A percentile compares a stretch with the other conserved stretches of the same genome.
Conservation (phyloP, 331 rosid genomes). For the Stylosanthes scabra region DNA sequence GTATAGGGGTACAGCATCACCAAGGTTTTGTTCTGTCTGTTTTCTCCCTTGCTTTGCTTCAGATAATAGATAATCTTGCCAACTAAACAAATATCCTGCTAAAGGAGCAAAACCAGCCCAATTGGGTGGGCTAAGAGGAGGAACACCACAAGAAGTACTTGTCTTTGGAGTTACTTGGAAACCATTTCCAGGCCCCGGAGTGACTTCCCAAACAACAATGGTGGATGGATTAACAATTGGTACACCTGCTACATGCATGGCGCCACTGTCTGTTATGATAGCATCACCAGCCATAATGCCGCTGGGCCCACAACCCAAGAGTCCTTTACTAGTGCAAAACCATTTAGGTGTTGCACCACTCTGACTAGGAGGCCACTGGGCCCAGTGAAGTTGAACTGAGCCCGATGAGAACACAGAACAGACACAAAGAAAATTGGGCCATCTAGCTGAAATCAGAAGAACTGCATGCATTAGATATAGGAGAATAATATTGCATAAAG, state of each 20-base stretch:
- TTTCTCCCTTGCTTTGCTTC: conserved; percentile 77
- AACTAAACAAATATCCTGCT: conserved; percentile 88
- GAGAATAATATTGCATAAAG: conserved; percentile 15
- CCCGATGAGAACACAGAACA: conserved; percentile 98
- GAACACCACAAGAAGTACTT: conserved; percentile 64
- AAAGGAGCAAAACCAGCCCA: conserved; percentile 93
- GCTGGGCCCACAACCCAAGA: conserved; percentile 95
- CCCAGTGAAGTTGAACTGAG: conserved; percentile 96
- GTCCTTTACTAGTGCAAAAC: conserved; percentile 94
- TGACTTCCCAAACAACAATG: conserved; percentile 97
- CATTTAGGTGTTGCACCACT: conserved; percentile 68
- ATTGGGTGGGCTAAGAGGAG: conserved; percentile 71
- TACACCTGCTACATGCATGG: conserved; percentile 98
- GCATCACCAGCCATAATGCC: conserved; percentile 99
- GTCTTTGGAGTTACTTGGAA: conserved; percentile 78
- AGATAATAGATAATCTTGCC: conserved; percentile 86
- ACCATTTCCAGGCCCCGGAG: conserved; percentile 96
- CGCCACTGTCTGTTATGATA: conserved; percentile 90
- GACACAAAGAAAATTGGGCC: conserved; percentile 90
- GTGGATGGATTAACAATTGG: conserved; percentile 97
- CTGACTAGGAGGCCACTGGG: conserved; percentile 92
- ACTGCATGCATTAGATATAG: conserved; percentile 33
- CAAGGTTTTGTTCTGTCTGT: conserved; percentile 61
- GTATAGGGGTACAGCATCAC: conserved; percentile 73
- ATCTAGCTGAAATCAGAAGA: conserved; percentile 73